A percentile compares a stretch with the other conserved stretches of the same genome.
These are phyloP conservation scores for Diutina ranongensis DNA, from an alignment of 1,139 yeast genomes.

Conservation along the genomic window DNA sequence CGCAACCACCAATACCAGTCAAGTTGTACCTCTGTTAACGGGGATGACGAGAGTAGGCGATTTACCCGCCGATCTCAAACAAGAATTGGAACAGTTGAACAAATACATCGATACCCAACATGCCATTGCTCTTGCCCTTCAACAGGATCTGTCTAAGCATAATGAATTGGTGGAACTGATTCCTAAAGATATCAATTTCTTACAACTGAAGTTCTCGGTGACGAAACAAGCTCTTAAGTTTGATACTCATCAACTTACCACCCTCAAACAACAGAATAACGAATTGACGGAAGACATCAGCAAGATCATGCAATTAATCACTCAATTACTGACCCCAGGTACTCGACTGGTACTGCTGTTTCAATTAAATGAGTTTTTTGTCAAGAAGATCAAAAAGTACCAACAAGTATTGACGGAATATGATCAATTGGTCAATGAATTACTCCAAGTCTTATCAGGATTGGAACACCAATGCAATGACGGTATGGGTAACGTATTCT, in stretches of 20 bases:
- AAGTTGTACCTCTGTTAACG: conserved; percentile 1
- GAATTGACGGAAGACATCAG: conserved; percentile 63
- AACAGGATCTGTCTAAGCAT: conserved; percentile 53
- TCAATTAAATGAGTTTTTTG: conserved; percentile 35
- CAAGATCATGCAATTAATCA: conserved; percentile 52
- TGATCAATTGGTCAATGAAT: conserved; percentile 64
- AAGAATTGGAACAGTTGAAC: conserved; percentile 67
- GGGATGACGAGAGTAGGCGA: conserved; percentile 5
- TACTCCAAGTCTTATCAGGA: conserved; percentile 38
- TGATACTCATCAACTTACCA: conserved; percentile 25
- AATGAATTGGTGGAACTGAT: conserved; percentile 63
- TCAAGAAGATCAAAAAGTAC: conserved; percentile 54
- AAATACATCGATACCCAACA: conserved; percentile 77
- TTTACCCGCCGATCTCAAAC: conserved; percentile 57
- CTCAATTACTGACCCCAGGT: conserved; percentile 59
- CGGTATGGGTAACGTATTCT: conserved; percentile 41
- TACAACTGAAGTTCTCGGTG: conserved; percentile 50
- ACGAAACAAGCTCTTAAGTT: conserved; percentile 55
- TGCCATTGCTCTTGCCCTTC: conserved; percentile 67
- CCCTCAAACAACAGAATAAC: conserved; percentile 31
- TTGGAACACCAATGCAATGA: conserved; percentile 35
- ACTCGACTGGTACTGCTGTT: conserved; percentile 47
- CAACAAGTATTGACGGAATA: conserved; percentile 55
- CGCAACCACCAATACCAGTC: not conserved
- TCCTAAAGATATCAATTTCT: conserved; percentile 72